Evolutionary conservation across 169 alveolate genomes (phyloP).

Genomic region (Babesia ovata): DNA sequence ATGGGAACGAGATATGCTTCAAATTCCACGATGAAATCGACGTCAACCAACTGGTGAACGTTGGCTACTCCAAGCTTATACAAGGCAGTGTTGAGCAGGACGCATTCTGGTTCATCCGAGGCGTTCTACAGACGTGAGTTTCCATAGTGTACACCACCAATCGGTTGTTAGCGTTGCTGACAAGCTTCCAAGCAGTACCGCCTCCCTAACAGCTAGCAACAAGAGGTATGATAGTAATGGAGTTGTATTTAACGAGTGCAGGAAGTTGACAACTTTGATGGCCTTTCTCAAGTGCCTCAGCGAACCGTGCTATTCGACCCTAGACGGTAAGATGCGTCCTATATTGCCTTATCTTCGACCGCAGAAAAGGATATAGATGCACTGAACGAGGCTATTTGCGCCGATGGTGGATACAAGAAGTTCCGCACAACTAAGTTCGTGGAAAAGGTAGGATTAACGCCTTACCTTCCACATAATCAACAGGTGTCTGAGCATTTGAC

Average conservation of each 20-base stretch:
- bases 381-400: constrained; percentile 6
- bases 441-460: constrained; percentile 8
- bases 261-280: constrained; percentile 9
- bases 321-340: background rate
- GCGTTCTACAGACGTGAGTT: constrained; percentile 14
- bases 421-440: constrained; percentile 46
- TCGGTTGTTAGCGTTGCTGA: background rate
- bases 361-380: constrained; percentile 6
- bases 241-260: background rate
- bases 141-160: background rate
- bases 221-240: background rate
- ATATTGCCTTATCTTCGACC: background rate
- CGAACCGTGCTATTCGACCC: constrained; percentile 17
- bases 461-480: background rate
- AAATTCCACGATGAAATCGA: constrained; percentile 12
- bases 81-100: constrained; percentile 6
- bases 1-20: background rate
- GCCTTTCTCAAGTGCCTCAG: constrained; percentile 23
- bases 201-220: background rate
- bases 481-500: constrained; percentile 72
- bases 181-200: background rate
- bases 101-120: constrained; percentile 15
- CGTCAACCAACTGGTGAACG: background rate
- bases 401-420: constrained; percentile 32
- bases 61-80: constrained; percentile 46